These are phyloP conservation scores for Coemansia sp. DNA, from an alignment of 192 early-diverging fungal species.

Conservation along the genomic window DNA sequence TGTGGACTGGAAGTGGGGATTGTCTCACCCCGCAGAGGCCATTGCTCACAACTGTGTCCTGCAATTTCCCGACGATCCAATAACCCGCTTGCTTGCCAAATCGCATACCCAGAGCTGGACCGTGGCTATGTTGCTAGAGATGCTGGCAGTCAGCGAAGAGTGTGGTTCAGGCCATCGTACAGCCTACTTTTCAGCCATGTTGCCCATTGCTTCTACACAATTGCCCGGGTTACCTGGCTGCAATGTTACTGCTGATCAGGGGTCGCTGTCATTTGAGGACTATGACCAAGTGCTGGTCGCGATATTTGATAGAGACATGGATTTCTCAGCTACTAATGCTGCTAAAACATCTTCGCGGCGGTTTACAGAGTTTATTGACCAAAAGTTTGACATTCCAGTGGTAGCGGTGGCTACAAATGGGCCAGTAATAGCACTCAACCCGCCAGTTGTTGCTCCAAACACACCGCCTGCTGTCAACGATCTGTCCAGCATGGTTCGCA, in stretches of 20 bases:
- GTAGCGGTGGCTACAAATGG: constrained; percentile 14
- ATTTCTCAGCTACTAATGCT: constrained; percentile 25
- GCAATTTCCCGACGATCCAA: constrained; percentile 53
- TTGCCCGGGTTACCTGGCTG: neutral
- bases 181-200: constrained; percentile 58
- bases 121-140: constrained; percentile 61
- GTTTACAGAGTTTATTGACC: constrained; percentile 14
- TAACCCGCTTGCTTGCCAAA: constrained; percentile 43
- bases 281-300: constrained; percentile 30
- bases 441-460: neutral
- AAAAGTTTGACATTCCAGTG: constrained; percentile 7
- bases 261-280: constrained; percentile 24
- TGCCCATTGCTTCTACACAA: constrained; percentile 10
- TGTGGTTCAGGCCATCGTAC: constrained; percentile 67
- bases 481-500: constrained; percentile 33
- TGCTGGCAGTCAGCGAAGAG: constrained; percentile 70
- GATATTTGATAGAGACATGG: constrained; percentile 40
- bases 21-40: constrained; percentile 18
- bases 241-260: constrained; percentile 17
- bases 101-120: constrained; percentile 34
- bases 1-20: constrained; percentile 41
- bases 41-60: constrained; percentile 42
- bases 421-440: neutral
- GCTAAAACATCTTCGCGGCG: constrained; percentile 24
- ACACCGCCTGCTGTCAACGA: constrained; percentile 27